Conservation (phyloP, 805 yeast genomes). For the Candida andamanensis region DNA sequence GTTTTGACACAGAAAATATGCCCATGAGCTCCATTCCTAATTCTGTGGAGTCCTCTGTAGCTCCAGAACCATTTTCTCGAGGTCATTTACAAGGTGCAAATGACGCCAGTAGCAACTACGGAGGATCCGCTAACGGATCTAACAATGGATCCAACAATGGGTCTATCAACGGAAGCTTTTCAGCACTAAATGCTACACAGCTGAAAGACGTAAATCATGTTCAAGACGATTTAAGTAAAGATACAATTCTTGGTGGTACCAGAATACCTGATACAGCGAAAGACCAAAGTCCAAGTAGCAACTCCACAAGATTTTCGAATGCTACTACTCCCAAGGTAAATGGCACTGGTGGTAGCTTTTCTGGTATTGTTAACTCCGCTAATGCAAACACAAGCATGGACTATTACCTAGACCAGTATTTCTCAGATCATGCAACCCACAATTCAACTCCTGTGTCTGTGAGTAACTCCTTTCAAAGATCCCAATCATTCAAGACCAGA, state of each 20-base stretch:
- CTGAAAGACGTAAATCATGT: too few species aligned
- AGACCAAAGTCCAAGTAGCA: background rate
- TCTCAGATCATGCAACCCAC: too few species aligned
- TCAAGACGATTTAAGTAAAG: background rate
- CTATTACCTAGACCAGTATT: too few species aligned
- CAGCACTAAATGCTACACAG: too few species aligned
- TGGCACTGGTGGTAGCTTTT: too few species aligned
- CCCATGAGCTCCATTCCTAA: slow-evolving; percentile 31
- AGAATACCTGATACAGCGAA: background rate
- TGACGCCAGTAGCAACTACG: background rate
- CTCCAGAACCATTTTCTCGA: background rate
- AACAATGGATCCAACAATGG: background rate
- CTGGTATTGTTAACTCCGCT: background rate
- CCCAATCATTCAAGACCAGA: slow-evolving; percentile 14
- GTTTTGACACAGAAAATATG: slow-evolving; percentile 31
- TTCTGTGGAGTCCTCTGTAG: background rate
- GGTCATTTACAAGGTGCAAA: background rate
- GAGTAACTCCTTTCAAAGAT: slow-evolving; percentile 3
- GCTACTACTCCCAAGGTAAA: background rate
- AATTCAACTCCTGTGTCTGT: slow-evolving; percentile 1
- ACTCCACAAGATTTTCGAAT: background rate
- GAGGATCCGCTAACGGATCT: background rate
- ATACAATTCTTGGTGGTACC: background rate
- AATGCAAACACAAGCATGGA: background rate
- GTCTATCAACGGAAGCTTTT: background rate